Base-by-base conservation (phyloP, 805 yeast genomes). In the Yarrowia sp. region DNA sequence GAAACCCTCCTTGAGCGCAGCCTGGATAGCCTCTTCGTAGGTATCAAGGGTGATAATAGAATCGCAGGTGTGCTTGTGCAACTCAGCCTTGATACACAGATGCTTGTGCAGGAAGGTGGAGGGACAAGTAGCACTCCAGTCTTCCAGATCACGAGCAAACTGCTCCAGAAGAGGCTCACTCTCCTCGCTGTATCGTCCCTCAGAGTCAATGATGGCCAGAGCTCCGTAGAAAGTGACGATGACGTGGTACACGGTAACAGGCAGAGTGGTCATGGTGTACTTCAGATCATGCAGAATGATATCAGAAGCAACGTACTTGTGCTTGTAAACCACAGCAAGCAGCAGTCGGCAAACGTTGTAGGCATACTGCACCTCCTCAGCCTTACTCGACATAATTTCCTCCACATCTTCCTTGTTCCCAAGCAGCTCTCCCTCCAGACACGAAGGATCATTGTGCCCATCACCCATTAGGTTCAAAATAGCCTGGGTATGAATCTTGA, bases 1-100 rank as follows among this genome's bases (percentile, higher is more conserved):
- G 19, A 76, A 72, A 11, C 77, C 76, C 45, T 73, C 69, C n/a
- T 71, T 70, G 7, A 74, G 73, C 1, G 84, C 82, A 4, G 70
- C 64, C n/a, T 79, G 81, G n/a, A 83, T 77, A 0, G 86, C 82
- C 32, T 77, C 80, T 66, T 83, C 85, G 72, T 81, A 85, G 16
- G 75, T 70, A 69, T 84, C 87, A 9, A 85, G 72, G 3, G 80
- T 76, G 26, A 77, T 80, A 22, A 85, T 72, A 19, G 79, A 78
- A 5, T 81, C 72, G 2, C 69, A 70, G 5, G 72, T 72, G 2
- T 74, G 72, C 9, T 75, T 69, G 35, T 68, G 72, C 65, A 74
- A 15, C 65, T 80, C 75, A 1, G 85, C 85, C 45, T 76, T 73
- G 16, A 83, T 70, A 8, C 79, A 69, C 48, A 77, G 67, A 63